Conservation (phyloP, 2,329 filamentous ascomycete genomes). For the Tolypocladium album region DNA sequence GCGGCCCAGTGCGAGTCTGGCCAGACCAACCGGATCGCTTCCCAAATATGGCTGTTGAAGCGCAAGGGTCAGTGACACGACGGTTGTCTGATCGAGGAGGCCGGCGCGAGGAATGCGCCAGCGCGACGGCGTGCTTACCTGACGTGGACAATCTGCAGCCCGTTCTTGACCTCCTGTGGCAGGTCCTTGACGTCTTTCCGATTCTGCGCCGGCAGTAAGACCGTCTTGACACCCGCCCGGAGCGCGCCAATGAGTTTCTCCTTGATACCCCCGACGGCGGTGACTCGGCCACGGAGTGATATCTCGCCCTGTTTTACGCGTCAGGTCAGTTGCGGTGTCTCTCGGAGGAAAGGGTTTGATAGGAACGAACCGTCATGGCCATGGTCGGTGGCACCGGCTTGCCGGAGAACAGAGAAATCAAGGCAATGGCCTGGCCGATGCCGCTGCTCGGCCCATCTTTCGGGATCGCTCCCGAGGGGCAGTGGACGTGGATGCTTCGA, state of each 20-base stretch:
- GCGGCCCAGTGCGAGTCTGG: slow-evolving; percentile 79
- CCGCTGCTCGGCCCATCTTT: slow-evolving; percentile 86
- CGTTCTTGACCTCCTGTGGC: slow-evolving; percentile 78
- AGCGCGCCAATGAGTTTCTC: slow-evolving; percentile 95
- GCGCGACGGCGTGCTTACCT: slow-evolving; percentile 42
- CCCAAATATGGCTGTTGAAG: slow-evolving; percentile 70
- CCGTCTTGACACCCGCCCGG: slow-evolving; percentile 87
- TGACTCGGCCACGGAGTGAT: slow-evolving; percentile 77
- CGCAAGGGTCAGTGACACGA: slow-evolving; percentile 19
- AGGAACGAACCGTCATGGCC: slow-evolving; percentile 71
- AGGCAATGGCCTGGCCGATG: slow-evolving; percentile 84
- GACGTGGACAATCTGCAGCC: slow-evolving; percentile 81
- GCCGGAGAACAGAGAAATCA: slow-evolving; percentile 81
- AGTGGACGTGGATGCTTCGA: slow-evolving; percentile 90
- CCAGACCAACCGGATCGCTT: slow-evolving; percentile 85
- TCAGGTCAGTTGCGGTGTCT: slow-evolving; percentile 10
- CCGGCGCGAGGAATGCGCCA: neutral
- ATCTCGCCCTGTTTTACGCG: slow-evolving; percentile 45
- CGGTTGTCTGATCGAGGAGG: neutral
- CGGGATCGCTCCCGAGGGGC: slow-evolving; percentile 85
- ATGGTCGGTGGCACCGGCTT: slow-evolving; percentile 82
- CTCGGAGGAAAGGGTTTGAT: neutral
- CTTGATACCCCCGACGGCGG: slow-evolving; percentile 94
- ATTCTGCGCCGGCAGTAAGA: slow-evolving; percentile 79
- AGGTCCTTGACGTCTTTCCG: slow-evolving; percentile 87